Base-by-base conservation (phyloP, 2,329 filamentous ascomycete genomes). In the Colletotrichum sp. region DNA sequence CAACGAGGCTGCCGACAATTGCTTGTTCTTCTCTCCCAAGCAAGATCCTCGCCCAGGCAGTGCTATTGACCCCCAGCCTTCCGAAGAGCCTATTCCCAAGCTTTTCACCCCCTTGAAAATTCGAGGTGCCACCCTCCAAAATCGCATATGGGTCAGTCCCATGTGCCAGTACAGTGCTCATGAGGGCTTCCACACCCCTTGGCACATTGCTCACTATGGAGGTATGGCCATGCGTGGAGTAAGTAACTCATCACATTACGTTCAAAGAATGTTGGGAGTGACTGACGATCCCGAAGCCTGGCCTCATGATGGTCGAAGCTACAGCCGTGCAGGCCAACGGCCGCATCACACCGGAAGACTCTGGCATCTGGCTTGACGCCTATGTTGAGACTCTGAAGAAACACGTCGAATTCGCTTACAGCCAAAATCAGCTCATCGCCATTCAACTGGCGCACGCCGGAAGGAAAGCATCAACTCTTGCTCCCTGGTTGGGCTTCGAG, bases 371-470 rank as follows among this genome's bases (percentile, higher is more conserved):
- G 93, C 88, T 91, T 71, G 93, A 95, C 80, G 89, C 87, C 3
- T 94, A 95, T 80, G 91, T 93, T 72, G 91, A 88, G 77, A 87
- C 88, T 0, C 82, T 93, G 71, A 87, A 86, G 75, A 85, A 86
- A 25, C 87, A 92, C 16, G 88, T 91, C 6, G 92, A 94, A 39
- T 94, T 94, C 74, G 84, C 87, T 2, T 89, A 90, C 80, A 82
- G 83, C 27, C 88, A 90, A 73, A 88, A 86, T 80, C 92, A 94
- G 80, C 89, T 92, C 60, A 91, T 95, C 69, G 93, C 89, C 36
- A 92, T 96, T 69, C 94, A 98, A 84, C 87, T 97, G 4, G 93
- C 85, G 1, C 95, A 98, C 81, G 94, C 94, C 0, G 95, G 95
- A 4, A 87, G 91, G 69, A 93, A 93, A 82, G 90, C 89, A 3